These are phyloP conservation scores for Penicillium sumatraense DNA, from an alignment of 2,329 filamentous ascomycete genomes.

Conservation along the genomic window DNA sequence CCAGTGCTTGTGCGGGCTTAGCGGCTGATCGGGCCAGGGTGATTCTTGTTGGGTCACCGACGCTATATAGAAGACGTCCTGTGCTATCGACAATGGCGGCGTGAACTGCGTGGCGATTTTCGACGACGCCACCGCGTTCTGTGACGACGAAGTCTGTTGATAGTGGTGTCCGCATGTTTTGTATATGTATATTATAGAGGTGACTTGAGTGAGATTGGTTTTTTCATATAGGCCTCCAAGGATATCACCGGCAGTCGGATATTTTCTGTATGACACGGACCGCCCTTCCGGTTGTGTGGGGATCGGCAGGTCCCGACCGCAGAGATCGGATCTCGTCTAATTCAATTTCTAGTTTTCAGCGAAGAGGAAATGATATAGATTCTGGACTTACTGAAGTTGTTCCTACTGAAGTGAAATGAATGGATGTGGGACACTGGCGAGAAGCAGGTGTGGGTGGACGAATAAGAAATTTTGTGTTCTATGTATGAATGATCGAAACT, in stretches of 20 bases:
- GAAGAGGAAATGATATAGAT: too few relatives aligned
- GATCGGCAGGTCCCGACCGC: slow-evolving; percentile 3
- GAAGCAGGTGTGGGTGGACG: neutral
- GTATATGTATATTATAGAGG: neutral
- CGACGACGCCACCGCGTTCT: slow-evolving; percentile 44
- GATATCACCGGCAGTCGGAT: too few relatives aligned
- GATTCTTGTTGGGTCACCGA: slow-evolving; percentile 48
- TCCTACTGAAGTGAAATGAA: too few relatives aligned
- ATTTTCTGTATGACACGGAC: neutral
- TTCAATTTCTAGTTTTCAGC: neutral
- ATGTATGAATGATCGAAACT: slow-evolving; percentile 9
- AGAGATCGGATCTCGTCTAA: slow-evolving; percentile 1
- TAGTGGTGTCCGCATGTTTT: slow-evolving; percentile 11
- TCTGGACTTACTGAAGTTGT: too few relatives aligned
- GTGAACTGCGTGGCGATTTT: slow-evolving; percentile 53
- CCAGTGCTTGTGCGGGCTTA: slow-evolving; percentile 54
- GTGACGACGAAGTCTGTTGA: slow-evolving; percentile 39
- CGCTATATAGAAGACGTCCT: slow-evolving; percentile 44
- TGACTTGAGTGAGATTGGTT: too few relatives aligned
- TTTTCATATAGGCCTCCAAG: too few relatives aligned
- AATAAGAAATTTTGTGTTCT: neutral
- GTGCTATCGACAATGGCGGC: slow-evolving; percentile 46
- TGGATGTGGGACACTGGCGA: neutral
- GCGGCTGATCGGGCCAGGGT: slow-evolving; percentile 53
- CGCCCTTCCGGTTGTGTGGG: neutral